Evolutionary conservation across 2,329 filamentous ascomycete genomes (phyloP).

Genomic region (Ceratocystis ficicola): DNA sequence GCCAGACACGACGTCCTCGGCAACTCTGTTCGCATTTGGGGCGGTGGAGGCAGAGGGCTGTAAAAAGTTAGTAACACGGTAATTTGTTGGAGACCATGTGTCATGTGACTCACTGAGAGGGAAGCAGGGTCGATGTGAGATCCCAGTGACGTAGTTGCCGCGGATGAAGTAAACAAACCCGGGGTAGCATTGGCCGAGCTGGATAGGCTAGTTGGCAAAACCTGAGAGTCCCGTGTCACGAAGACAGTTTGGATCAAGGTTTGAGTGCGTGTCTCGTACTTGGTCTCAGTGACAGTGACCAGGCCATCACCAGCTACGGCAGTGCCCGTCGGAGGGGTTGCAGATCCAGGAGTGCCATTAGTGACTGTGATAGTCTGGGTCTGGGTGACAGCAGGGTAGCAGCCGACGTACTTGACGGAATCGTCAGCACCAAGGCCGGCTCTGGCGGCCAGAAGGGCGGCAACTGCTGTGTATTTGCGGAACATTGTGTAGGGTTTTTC

Average conservation of each 20-base stretch:
- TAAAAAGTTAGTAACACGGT: neutral
- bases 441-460: slow-evolving; percentile 13
- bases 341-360: neutral
- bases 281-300: neutral
- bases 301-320: neutral
- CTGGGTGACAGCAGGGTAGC: slow-evolving; percentile 15
- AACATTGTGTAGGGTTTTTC: slow-evolving; percentile 10
- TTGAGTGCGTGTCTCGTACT: neutral
- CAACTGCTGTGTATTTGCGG: slow-evolving; percentile 19
- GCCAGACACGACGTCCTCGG: neutral
- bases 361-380: slow-evolving; percentile 5
- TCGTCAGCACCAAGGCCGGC: slow-evolving; percentile 13
- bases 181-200: neutral
- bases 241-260: slow-evolving; percentile 14
- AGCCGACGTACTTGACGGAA: slow-evolving; percentile 4
- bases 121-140: neutral
- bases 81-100: neutral
- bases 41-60: neutral
- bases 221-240: neutral
- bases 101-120: neutral
- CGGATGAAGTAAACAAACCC: neutral
- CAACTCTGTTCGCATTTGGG: neutral
- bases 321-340: neutral
- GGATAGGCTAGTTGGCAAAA: neutral
- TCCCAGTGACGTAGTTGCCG: neutral